phyloP scores from a whole-genome alignment of 2,329 filamentous ascomycete genomes.

The Trichoderma sp. region DNA sequence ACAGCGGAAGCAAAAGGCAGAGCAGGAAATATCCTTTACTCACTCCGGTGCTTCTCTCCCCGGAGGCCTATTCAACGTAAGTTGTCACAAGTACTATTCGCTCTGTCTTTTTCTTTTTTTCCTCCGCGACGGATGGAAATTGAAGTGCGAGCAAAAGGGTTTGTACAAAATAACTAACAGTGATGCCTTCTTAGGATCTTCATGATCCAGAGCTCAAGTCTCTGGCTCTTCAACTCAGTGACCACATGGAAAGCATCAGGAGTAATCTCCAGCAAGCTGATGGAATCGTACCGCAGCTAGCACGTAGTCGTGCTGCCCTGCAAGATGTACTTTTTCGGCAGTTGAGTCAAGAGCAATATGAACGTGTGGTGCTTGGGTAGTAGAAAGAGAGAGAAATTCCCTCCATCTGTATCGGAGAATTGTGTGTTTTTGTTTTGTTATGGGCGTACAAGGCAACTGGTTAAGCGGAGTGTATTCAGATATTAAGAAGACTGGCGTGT shows the following conservation, averaged over 20 bases:
- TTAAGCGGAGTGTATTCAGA: background rate
- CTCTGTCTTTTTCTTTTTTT: background rate
- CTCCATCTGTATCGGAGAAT: background rate
- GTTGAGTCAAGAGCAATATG: conserved; percentile 45
- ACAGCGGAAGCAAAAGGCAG: conserved; percentile 7
- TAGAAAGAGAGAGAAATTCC: background rate
- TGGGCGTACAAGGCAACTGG: background rate
- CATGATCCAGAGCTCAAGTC: conserved; percentile 40
- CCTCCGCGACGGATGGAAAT: background rate
- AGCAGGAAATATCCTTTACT: conserved; percentile 13
- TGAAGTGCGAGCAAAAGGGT: too few species aligned
- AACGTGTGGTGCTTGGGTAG: conserved; percentile 46
- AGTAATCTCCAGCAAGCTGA: conserved; percentile 54
- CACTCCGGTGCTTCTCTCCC: background rate
- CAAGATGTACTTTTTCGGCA: conserved; percentile 47
- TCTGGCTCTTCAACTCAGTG: conserved; percentile 48
- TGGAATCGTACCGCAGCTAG: conserved; percentile 49
- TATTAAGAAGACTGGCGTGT: background rate
- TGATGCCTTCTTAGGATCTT: conserved; percentile 32
- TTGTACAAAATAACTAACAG: background rate
- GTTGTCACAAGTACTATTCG: background rate
- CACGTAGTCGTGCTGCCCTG: conserved; percentile 47
- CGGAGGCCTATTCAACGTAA: conserved; percentile 22
- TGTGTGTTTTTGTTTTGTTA: background rate
- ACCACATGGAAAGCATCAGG: conserved; percentile 55